phyloP scores from a whole-genome alignment of 306 rosid species.

The Castanopsis chinensis region DNA sequence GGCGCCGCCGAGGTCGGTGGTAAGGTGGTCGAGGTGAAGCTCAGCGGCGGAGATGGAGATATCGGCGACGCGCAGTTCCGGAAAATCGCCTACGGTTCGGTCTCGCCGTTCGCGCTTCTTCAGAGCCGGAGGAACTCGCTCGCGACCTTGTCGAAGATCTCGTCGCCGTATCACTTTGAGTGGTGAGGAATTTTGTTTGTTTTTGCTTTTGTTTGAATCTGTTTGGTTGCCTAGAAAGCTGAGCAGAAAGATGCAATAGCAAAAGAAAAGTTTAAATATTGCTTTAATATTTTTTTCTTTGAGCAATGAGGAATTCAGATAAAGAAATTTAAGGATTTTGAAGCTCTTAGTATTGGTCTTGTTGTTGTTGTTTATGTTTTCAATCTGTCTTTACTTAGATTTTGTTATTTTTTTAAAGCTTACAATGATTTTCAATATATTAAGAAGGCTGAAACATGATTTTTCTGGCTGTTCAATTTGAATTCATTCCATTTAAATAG shows the following conservation, averaged over 20 bases:
- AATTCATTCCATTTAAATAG: neutral
- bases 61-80: slow-evolving; percentile 57
- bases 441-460: neutral
- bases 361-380: neutral
- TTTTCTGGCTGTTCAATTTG: neutral
- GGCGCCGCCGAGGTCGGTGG: slow-evolving; percentile 40
- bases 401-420: neutral
- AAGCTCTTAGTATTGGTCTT: neutral
- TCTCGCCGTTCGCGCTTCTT: slow-evolving; percentile 77
- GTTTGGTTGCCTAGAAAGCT: neutral
- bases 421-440: neutral
- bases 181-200: slow-evolving; percentile 42
- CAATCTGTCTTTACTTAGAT: neutral
- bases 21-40: slow-evolving; percentile 71
- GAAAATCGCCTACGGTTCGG: slow-evolving; percentile 76
- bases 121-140: slow-evolving; percentile 72
- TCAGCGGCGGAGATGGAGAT: slow-evolving; percentile 58
- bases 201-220: neutral
- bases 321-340: neutral
- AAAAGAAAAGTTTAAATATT: neutral
- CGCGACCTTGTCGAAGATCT: slow-evolving; percentile 46
- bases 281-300: neutral
- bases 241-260: neutral
- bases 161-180: slow-evolving; percentile 56
- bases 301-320: neutral